Conservation (phyloP, 1,284 basidiomycete species). For the Chondrostereum purpureum region DNA sequence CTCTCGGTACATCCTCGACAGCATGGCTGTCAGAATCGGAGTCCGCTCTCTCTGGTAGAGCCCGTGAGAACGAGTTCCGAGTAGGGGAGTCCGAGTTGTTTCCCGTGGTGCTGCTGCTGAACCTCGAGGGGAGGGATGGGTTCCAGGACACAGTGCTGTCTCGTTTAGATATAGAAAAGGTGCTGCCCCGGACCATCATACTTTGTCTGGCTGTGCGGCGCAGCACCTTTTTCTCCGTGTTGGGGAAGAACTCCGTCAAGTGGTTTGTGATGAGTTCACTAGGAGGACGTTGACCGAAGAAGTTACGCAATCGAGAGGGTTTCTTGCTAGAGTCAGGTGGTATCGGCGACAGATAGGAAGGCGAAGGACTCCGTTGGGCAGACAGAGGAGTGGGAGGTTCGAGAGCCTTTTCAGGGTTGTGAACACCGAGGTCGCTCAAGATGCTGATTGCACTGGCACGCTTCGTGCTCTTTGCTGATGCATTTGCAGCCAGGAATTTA, state of each 20-base stretch:
- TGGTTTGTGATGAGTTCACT: constrained; percentile 97
- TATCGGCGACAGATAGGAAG: constrained; percentile 26
- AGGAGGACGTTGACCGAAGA: constrained; percentile 96
- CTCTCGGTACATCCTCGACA: constrained; percentile 46
- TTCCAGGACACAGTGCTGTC: constrained; percentile 46
- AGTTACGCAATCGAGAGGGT: constrained; percentile 82
- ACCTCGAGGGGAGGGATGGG: constrained; percentile 39
- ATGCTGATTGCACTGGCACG: constrained; percentile 93
- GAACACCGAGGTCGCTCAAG: constrained; percentile 86
- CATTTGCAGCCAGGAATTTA: constrained; percentile 26
- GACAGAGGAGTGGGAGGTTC: constrained; percentile 42
- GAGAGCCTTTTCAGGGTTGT: constrained; percentile 58
- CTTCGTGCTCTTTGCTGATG: constrained; percentile 65
- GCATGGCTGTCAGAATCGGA: constrained; percentile 22
- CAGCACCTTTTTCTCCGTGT: constrained; percentile 84
- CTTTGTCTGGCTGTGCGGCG: constrained; percentile 82
- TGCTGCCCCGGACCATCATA: constrained; percentile 53
- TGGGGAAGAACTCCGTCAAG: constrained; percentile 93
- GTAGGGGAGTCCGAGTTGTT: constrained; percentile 34
- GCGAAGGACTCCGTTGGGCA: constrained; percentile 16
- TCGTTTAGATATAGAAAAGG: constrained; percentile 29
- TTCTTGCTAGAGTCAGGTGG: constrained; percentile 33
- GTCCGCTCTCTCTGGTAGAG: constrained; percentile 27
- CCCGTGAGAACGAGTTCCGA: constrained; percentile 43
- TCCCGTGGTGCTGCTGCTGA: constrained; percentile 67